A percentile compares a stretch with the other conserved stretches of the same genome.
These are phyloP conservation scores for Lentinula raphanica DNA, from an alignment of 768 basidiomycete species.

Conservation along the genomic window DNA sequence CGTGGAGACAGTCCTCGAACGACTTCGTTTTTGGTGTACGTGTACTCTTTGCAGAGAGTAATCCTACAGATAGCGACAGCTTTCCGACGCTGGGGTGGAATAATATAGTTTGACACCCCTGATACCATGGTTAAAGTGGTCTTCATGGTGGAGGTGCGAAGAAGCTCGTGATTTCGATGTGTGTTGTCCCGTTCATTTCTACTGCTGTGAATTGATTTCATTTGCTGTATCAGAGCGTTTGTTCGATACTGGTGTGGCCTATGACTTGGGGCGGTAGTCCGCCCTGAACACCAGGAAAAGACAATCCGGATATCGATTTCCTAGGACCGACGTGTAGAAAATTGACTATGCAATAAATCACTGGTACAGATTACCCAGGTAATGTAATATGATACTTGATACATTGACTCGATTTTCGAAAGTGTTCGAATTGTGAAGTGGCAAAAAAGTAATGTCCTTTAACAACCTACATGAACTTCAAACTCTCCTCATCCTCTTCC, in stretches of 20 bases:
- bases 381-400: not conserved
- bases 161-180: conserved; percentile 16
- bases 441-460: no score
- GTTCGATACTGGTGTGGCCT: conserved; percentile 17
- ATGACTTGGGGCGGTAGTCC: conserved; percentile 12
- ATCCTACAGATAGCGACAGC: not conserved
- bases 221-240: conserved; percentile 10
- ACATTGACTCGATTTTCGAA: not conserved
- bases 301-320: not conserved
- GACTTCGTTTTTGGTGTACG: conserved; percentile 17
- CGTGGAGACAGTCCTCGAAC: conserved; percentile 12
- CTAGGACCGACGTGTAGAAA: not conserved
- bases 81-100: conserved; percentile 7
- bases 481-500: not conserved
- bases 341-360: not conserved
- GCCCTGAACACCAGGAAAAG: conserved; percentile 3
- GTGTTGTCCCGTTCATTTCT: not conserved
- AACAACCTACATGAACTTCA: no score
- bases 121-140: conserved; percentile 16
- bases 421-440: not conserved
- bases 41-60: conserved; percentile 16
- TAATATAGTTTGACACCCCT: conserved; percentile 5
- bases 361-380: not conserved
- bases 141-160: conserved; percentile 14
- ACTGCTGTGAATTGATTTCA: not conserved